Percentiles rank a stretch among this genome's conserved stretches.
Evolutionary conservation across 257 asterid species (phyloP).

Genomic region (Lycium barbarum): DNA sequence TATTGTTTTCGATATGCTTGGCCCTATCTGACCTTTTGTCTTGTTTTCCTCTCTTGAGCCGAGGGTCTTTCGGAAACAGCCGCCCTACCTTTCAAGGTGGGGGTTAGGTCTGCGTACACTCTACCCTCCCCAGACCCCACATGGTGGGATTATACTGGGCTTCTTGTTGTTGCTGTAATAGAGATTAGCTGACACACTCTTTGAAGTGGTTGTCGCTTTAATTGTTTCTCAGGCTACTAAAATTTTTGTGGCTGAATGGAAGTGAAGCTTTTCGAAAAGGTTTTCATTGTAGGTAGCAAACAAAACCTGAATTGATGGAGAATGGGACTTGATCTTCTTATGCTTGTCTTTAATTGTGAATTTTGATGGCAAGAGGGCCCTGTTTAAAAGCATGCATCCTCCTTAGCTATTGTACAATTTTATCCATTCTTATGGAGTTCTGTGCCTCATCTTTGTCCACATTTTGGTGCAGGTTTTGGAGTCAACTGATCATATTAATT

Average conservation of each 20-base stretch:
- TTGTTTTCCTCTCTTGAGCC: too few species aligned
- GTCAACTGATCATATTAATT: constrained; percentile 94
- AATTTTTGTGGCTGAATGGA: not conserved
- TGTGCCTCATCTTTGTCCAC: not conserved
- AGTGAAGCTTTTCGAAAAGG: not conserved
- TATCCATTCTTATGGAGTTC: not conserved
- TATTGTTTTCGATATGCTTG: too few species aligned
- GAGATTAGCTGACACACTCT: not conserved
- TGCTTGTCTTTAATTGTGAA: not conserved
- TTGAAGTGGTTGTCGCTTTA: constrained; percentile 1
- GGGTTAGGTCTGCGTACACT: too few species aligned
- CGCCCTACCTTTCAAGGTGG: too few species aligned
- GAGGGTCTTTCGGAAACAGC: too few species aligned
- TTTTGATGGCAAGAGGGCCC: not conserved
- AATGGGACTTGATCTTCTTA: too few species aligned
- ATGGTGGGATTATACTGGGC: too few species aligned
- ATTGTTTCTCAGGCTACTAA: not conserved
- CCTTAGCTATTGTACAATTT: not conserved
- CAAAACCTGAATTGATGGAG: not conserved
- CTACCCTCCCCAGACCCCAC: too few species aligned
- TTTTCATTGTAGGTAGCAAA: not conserved
- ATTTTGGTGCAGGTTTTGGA: constrained; percentile 75
- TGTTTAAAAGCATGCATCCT: not conserved
- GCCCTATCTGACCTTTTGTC: too few species aligned
- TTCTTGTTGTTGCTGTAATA: too few species aligned